Evolutionary conservation across 495 filamentous ascomycete species (phyloP), one percentile per base, ranked within the genome.

Genomic region (Annulohypoxylon stygium): DNA sequence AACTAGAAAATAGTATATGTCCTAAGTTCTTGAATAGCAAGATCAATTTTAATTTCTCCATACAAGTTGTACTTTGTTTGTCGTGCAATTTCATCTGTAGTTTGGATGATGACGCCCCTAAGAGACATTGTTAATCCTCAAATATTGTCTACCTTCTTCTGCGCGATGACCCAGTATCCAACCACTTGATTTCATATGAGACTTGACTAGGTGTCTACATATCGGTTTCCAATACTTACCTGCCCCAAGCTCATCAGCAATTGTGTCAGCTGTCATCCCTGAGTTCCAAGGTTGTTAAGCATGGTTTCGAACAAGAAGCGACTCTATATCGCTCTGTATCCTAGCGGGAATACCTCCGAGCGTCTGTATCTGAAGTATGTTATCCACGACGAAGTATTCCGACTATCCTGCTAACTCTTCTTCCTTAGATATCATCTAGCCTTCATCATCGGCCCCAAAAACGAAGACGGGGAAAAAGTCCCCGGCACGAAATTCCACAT

Each of bases 391-490:
- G 1, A 20, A n/a, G 26, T 37, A 18, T 6, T 25, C 23, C n/a
- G 20, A 9, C 33, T 20, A n/a, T 2, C 0, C 26, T 23, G 16
- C 34, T 26, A 4, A 63, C 1, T 18, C 9, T 26, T 1, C n/a
- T n/a, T 63, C 14, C 18, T 25, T 36, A 69, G 66, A 23, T 69
- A 69, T 10, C 58, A 61, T 4, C 16, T 55, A 2, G 59, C 58
- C 3, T 69, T 85, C n/a, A 76, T 85, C 36, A 61, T 82, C 12
- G 81, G 82, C 26, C 83, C 82, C 23, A 85, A 83, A 64, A 30
- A 34, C 43, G 79, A 83, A 69, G 23, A 55, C 9, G 30, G 59
- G 4, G 65, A 68, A 36, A 11, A 25, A 36, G 62, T 43, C 1
- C 63, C 55, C 53, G 81, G 81, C 30, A 72, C 69, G 50, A 80